Evolutionary conservation across 192 early-diverging fungal species (phyloP).

Genomic region (Coemansia sp.): DNA sequence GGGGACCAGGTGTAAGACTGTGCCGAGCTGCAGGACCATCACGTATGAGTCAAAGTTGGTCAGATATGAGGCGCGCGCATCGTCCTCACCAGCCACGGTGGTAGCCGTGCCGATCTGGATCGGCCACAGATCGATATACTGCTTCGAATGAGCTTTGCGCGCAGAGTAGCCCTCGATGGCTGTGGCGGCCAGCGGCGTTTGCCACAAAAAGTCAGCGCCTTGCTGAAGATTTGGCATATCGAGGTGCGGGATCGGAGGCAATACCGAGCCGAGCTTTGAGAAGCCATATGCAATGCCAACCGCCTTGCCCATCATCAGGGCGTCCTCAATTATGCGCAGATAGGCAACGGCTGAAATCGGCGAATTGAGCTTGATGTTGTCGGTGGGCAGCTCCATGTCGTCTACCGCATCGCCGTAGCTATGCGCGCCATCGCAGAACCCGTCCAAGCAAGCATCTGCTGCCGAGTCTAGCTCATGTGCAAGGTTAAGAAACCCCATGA

Average conservation of each 20-base stretch:
- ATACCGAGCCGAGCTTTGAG: slow-evolving; percentile 46
- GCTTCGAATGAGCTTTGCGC: slow-evolving; percentile 11
- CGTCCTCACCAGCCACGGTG: slow-evolving; percentile 14
- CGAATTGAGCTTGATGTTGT: slow-evolving; percentile 60
- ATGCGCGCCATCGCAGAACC: background rate
- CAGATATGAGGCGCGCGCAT: slow-evolving; percentile 30
- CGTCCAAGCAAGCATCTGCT: background rate
- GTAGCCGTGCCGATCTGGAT: slow-evolving; percentile 62
- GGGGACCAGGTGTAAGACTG: slow-evolving; percentile 71
- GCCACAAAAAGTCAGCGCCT: background rate
- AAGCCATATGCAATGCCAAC: slow-evolving; percentile 72
- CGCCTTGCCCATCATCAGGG: slow-evolving; percentile 68
- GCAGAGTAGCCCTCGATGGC: background rate
- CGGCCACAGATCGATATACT: slow-evolving; percentile 77
- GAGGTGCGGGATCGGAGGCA: slow-evolving; percentile 4
- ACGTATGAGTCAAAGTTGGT: slow-evolving; percentile 73
- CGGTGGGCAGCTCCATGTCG: slow-evolving; percentile 56
- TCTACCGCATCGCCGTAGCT: background rate
- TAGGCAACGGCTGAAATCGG: slow-evolving; percentile 64
- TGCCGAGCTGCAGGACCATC: slow-evolving; percentile 76
- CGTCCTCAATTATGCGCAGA: slow-evolving; percentile 74
- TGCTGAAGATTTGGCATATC: background rate
- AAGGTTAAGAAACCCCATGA: slow-evolving; percentile 62
- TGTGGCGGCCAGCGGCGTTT: background rate
- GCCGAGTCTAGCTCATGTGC: background rate